Evolutionary conservation across 2,329 filamentous ascomycete genomes (phyloP), one percentile per base, ranked within the genome.

Genomic region (Colletotrichum costaricense): DNA sequence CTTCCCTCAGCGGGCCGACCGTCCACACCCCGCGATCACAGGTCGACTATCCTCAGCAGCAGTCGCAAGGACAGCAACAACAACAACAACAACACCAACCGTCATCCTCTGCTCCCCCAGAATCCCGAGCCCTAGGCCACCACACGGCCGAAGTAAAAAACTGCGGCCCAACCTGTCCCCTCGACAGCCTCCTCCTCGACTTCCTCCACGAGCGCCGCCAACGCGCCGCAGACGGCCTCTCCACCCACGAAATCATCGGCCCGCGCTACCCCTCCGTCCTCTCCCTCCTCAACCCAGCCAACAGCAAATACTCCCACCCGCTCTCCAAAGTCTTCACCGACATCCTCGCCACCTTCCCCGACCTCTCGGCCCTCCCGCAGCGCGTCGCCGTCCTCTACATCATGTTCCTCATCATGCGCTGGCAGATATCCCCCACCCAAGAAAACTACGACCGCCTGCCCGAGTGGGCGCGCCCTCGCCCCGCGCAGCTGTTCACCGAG

Each of bases 341-440:
- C 81, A 95, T 97, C 72, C 86, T 97, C 12, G 88, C 90, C 75
- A 94, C 93, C n/a, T 97, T 97, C 77, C 94, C 95, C 0, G 92
- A 94, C 77, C 91, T 98, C 35, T 90, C 88, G 4, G 88, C 87
- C n/a, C 87, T 97, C 0, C 95, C 95, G 0, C 95, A 97, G 82
- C 93, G 94, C 78, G 91, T 97, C 0, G 95, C 93, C 9, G 91
- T 94, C 7, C 87, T 97, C 8, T 97, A 95, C 80, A 86, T 93
- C 79, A 97, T 97, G 94, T 97, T 97, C 82, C 88, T 95, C 38
- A 80, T 95, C 75, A 94, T 97, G 92, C 90, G 93, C 55, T 98
- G 95, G 94, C 92, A 94, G 80, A 93, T 97, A 69, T 90, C 90
- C 33, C 94, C 95, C 0, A 94, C 94, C 0, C 88, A 88, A 73